These are phyloP conservation scores for Symbiodinium pilosum DNA, from an alignment of 73 alveolate genomes.

Conservation along the genomic window DNA sequence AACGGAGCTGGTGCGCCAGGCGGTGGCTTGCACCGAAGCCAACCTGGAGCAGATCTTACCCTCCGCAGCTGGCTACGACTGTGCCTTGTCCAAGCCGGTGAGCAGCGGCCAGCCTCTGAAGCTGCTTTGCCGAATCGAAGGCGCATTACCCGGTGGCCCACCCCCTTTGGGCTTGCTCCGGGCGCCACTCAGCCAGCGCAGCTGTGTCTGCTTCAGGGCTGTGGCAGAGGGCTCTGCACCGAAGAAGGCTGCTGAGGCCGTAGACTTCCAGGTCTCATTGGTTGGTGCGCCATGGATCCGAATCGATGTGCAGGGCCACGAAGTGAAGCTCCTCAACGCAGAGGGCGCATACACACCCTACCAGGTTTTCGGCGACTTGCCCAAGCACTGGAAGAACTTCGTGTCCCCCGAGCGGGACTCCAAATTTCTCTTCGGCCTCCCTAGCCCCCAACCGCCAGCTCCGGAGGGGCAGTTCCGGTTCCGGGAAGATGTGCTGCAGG, in stretches of 20 bases:
- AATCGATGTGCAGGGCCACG: conserved; percentile 49
- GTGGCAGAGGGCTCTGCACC: conserved; percentile 12
- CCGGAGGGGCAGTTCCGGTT: not conserved
- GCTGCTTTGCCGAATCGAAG: conserved; percentile 65
- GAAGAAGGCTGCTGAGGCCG: not conserved
- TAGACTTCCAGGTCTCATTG: conserved; percentile 40
- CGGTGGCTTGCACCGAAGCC: conserved; percentile 10
- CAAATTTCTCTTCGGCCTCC: not conserved
- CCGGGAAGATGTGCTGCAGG: not conserved
- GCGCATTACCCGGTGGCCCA: conserved; percentile 87
- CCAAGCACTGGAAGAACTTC: conserved; percentile 1
- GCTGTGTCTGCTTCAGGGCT: conserved; percentile 58
- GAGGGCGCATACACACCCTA: not conserved
- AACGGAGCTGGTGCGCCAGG: not conserved
- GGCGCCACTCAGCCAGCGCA: conserved; percentile 79
- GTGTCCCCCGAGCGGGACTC: not conserved
- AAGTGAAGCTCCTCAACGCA: conserved; percentile 26
- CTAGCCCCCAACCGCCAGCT: not conserved
- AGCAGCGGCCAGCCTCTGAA: conserved; percentile 53
- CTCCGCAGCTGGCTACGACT: conserved; percentile 39
- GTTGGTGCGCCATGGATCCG: conserved; percentile 71
- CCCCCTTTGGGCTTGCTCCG: conserved; percentile 88
- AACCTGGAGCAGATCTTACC: not conserved
- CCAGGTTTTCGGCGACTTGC: conserved; percentile 4
- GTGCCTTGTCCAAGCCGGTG: conserved; percentile 55